Evolutionary conservation across 306 rosid species (phyloP), one percentile per base, ranked within the genome.

Genomic region (Corylus avellana): DNA sequence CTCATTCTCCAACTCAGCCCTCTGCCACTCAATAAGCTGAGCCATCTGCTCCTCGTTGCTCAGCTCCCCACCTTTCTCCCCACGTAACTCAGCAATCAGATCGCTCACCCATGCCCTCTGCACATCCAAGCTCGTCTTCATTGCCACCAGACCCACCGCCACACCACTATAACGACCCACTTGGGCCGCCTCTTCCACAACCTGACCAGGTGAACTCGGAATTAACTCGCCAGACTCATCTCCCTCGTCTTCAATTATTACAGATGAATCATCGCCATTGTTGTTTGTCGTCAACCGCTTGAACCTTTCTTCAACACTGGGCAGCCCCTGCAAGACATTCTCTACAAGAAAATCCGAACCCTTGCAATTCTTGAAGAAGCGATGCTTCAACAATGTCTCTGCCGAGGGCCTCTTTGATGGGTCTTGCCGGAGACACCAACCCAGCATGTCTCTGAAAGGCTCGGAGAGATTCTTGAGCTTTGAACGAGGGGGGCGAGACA

Each of bases 361-460:
- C 63, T 74, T 85, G 42, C 85, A 85, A 22, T 84, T 78, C 67
- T 78, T 87, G 59, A 93, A 93, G 53, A 91, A 91, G 0, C 83
- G 39, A 5, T 91, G 91, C 71, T 88, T 89, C 12, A 88, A 74
- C 46, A 93, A 66, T 50, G 84, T 86, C 29, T 88, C 85, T 0
- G 96, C 84, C 14, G 75, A 55, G 0, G 96, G 97, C 39, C 96
- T 81, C 78, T 83, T 85, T 0, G 83, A 58, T 27, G 97, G 94
- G 25, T 91, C 96, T 59, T 84, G 90, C 49, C 88, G 78, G 8
- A 93, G 87, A 48, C 96, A 93, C 55, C 79, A 70, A 44, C 88
- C 94, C 7, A 91, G 91, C 91, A 93, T 76, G 55, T 89, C 90
- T 82, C 83, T 91, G 32, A 93, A 93, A 12, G 80, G 79, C 76